Conservation (phyloP, 2,329 filamentous ascomycete genomes). For the Fusarium newnesense region DNA sequence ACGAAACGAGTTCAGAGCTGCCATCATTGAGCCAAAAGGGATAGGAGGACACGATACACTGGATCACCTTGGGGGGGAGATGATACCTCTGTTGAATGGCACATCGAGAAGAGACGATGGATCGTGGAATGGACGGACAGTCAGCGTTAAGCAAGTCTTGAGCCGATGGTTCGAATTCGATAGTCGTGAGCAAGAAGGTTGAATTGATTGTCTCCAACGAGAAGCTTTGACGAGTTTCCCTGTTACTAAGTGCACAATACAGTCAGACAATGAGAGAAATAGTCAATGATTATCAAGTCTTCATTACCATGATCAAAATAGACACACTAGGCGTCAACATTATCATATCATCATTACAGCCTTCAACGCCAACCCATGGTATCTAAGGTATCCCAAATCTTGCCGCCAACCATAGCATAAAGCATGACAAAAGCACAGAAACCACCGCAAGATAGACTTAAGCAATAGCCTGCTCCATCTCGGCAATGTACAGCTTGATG, state of each 20-base stretch:
- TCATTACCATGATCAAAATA: slow-evolving; percentile 14
- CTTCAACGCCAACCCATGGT: slow-evolving; percentile 55
- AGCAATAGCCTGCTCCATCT: slow-evolving; percentile 91
- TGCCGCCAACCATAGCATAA: slow-evolving; percentile 27
- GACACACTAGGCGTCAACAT: slow-evolving; percentile 15
- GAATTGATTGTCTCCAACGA: neutral
- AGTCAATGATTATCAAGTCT: slow-evolving; percentile 4
- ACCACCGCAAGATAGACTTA: neutral
- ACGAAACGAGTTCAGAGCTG: slow-evolving; percentile 55
- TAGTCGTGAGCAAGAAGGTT: neutral
- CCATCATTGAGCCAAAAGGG: slow-evolving; percentile 59
- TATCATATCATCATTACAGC: slow-evolving; percentile 28
- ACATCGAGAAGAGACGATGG: slow-evolving; percentile 62
- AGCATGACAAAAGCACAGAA: slow-evolving; percentile 13
- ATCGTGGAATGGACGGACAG: slow-evolving; percentile 67
- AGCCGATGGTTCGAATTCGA: slow-evolving; percentile 69
- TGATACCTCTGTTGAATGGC: slow-evolving; percentile 71
- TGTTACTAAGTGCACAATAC: neutral
- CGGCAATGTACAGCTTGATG: slow-evolving; percentile 96
- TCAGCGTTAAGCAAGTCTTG: slow-evolving; percentile 67
- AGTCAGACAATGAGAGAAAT: no score
- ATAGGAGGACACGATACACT: slow-evolving; percentile 45
- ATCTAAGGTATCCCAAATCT: slow-evolving; percentile 42
- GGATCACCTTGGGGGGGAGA: slow-evolving; percentile 57
- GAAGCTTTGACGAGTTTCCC: neutral